Conservation (phyloP, 2,329 filamentous ascomycete genomes). For the Teratosphaeriaceae sp. region DNA sequence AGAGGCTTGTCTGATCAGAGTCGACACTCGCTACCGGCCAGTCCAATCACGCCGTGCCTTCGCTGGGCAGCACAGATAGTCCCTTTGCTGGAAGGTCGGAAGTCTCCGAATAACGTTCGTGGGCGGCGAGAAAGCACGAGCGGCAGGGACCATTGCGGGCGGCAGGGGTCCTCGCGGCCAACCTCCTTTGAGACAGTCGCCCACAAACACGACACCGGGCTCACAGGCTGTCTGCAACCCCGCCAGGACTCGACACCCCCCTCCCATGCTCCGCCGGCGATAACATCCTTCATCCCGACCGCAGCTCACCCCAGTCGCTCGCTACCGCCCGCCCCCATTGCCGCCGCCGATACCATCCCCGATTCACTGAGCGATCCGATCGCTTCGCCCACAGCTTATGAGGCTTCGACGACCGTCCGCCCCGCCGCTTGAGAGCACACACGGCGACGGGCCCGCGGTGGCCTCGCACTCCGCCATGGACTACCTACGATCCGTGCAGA, state of each 20-base stretch:
- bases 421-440: not conserved
- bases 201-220: not conserved
- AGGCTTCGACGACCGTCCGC: not conserved
- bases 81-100: no score
- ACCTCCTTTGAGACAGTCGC: constrained; percentile 1
- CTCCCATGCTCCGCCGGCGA: not conserved
- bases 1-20: not conserved
- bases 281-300: not conserved
- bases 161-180: not conserved
- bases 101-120: no score
- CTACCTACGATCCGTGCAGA: constrained; percentile 36
- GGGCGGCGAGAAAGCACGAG: not conserved
- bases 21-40: not conserved
- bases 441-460: constrained; percentile 1
- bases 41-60: no score
- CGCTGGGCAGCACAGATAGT: no score
- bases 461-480: constrained; percentile 31
- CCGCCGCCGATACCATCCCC: not conserved
- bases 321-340: constrained; percentile 3
- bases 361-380: not conserved
- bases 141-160: not conserved
- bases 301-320: constrained; percentile 10
- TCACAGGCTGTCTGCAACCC: no score
- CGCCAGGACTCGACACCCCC: not conserved
- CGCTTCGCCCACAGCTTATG: not conserved